These are phyloP conservation scores for Starmerella gropengiesseri DNA, from an alignment of 805 yeast species.

Conservation along the genomic window DNA sequence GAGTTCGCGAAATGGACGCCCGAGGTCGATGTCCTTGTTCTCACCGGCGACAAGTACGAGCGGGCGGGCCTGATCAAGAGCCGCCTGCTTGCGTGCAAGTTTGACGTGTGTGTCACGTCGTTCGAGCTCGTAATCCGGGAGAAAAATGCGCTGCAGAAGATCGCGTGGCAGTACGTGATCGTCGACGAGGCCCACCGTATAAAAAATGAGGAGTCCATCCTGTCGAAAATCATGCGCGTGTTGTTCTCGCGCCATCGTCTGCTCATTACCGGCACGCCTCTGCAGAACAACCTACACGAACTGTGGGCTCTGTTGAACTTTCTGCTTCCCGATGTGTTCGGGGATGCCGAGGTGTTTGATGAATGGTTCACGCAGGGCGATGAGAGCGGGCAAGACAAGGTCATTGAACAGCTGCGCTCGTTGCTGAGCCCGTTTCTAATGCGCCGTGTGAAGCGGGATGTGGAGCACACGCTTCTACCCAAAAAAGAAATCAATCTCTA, in stretches of 20 bases:
- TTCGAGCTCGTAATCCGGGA: conserved; percentile 90
- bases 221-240: conserved; percentile 81
- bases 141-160: conserved; percentile 62
- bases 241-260: conserved; percentile 77
- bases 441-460: conserved; percentile 86
- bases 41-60: conserved; percentile 79
- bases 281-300: conserved; percentile 90
- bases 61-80: conserved; percentile 51
- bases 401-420: conserved; percentile 80
- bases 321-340: conserved; percentile 85
- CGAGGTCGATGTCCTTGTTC: conserved; percentile 68
- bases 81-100: conserved; percentile 54
- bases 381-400: conserved; percentile 47
- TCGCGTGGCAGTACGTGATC: conserved; percentile 86
- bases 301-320: conserved; percentile 91
- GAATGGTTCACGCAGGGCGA: conserved; percentile 54
- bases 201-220: conserved; percentile 82
- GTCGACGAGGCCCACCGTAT: conserved; percentile 96
- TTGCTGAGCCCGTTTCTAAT: conserved; percentile 77
- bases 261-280: conserved; percentile 89
- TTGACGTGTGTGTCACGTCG: conserved; percentile 83
- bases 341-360: conserved; percentile 82
- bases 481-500: conserved; percentile 82
- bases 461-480: conserved; percentile 80
- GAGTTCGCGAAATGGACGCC: conserved; percentile 95